These are phyloP conservation scores for Martensiomyces pterosporus DNA, from an alignment of 192 early-diverging fungal genomes.

Conservation along the genomic window DNA sequence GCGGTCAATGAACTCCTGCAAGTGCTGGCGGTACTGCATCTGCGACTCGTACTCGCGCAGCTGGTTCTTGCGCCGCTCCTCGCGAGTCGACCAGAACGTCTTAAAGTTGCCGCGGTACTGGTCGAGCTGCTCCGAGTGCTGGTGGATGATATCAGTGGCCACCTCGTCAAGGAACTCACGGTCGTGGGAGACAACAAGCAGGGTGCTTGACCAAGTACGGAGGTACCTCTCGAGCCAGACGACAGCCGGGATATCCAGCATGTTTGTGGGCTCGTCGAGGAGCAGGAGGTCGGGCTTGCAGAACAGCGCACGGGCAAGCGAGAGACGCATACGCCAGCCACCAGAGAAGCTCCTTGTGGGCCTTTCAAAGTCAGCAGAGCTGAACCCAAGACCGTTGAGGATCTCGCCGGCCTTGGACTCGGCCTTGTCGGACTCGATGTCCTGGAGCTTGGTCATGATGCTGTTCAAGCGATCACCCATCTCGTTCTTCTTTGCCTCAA, in stretches of 20 bases:
- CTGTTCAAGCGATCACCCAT: slow-evolving; percentile 66
- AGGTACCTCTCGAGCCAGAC: slow-evolving; percentile 97
- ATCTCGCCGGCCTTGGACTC: slow-evolving; percentile 94
- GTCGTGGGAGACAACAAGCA: slow-evolving; percentile 98
- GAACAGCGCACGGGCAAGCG: slow-evolving; percentile 94
- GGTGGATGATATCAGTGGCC: slow-evolving; percentile 94
- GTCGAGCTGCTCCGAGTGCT: slow-evolving; percentile 89
- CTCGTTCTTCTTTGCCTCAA: slow-evolving; percentile 56
- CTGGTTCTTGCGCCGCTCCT: slow-evolving; percentile 88
- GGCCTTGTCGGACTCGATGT: slow-evolving; percentile 96
- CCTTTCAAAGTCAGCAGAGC: slow-evolving; percentile 64
- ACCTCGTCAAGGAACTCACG: slow-evolving; percentile 96
- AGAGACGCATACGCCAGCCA: slow-evolving; percentile 99
- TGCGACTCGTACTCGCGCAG: slow-evolving; percentile 96
- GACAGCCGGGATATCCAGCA: slow-evolving; percentile 94
- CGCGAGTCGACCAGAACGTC: slow-evolving; percentile 81
- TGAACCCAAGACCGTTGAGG: slow-evolving; percentile 95
- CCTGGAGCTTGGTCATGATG: slow-evolving; percentile 79
- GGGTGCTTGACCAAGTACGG: slow-evolving; percentile 82
- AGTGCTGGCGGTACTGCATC: slow-evolving; percentile 85
- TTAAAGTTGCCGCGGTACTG: slow-evolving; percentile 96
- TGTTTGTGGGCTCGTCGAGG: slow-evolving; percentile 91
- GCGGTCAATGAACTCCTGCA: slow-evolving; percentile 97
- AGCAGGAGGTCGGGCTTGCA: slow-evolving; percentile 87
- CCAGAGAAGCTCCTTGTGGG: slow-evolving; percentile 95